Evolutionary conservation across 768 basidiomycete genomes (phyloP), one percentile per base, ranked within the genome.

Genomic region (Termitomyces sp.): DNA sequence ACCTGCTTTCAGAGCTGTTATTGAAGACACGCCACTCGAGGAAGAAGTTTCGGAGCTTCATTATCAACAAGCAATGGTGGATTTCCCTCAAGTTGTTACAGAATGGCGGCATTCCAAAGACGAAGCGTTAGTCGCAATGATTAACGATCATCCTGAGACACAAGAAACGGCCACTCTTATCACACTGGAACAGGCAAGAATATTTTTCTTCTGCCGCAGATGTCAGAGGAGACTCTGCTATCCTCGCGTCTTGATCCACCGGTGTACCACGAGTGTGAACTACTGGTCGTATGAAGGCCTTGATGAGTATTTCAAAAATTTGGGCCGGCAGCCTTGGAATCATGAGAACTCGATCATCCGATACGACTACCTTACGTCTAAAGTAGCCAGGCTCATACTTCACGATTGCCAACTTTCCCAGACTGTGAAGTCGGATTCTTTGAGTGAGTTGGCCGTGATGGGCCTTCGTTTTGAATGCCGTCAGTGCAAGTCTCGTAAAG

Each of bases 41-140:
- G 57, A 56, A 21, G 55, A 60, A 19, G 52, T 65, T 17, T 58
- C 50, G 2, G 48, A 45, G 23, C 43, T 23, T n/a, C 49, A 62
- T 50, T 64, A 64, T 44, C 39, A 57, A 30, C 52, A 60, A 32
- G 56, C 54, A 19, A 61, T 61, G 48, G 27, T 17, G n/a, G 28
- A 58, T 16, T 54, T 65, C 11, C 56, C 66, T 32, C 47, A 44
- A 12, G 9, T 60, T 14, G 52, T 54, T 23, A 35, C 51, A 12
- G 53, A 47, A 35, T 67, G 64, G 62, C 62, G 59, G 3, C 16
- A 39, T 23, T 32, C 59, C 9, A 62, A 59, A 55, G 53, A 64
- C 45, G 40, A 37, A 12, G 46, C 55, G 37, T 58, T 66, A 30
- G 11, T 62, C n/a, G 35, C 50, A 11, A 53, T 63, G 35, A 59